phyloP scores from a whole-genome alignment of 139 green algal genomes.

The Chlorella vulgaris region DNA sequence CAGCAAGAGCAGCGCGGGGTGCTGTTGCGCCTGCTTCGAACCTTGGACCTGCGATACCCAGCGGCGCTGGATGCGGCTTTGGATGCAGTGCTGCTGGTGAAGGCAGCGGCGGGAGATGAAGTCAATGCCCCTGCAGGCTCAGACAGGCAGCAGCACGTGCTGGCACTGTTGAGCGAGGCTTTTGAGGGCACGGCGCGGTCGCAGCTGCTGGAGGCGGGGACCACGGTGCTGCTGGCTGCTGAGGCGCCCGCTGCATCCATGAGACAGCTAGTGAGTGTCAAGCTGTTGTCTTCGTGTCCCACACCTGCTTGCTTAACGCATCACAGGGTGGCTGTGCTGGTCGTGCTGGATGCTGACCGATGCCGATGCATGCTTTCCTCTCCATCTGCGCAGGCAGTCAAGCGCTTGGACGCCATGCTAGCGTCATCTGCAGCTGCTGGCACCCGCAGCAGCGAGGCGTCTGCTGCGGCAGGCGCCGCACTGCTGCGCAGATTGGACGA shows the following conservation, averaged over 20 bases:
- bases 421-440: not conserved
- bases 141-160: constrained; percentile 7
- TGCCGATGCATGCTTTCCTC: not conserved
- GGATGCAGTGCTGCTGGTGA: constrained; percentile 24
- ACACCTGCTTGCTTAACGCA: not conserved
- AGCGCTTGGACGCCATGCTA: constrained; percentile 31
- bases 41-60: constrained; percentile 60
- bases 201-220: constrained; percentile 35
- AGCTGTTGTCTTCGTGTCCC: not conserved
- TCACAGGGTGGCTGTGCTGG: not conserved
- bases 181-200: constrained; percentile 38
- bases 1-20: not conserved
- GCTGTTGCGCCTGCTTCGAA: constrained; percentile 32
- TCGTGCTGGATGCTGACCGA: not conserved
- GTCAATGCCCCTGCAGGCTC: not conserved
- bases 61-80: constrained; percentile 46
- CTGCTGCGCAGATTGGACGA: constrained; percentile 48
- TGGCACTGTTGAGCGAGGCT: not conserved
- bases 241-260: constrained; percentile 35
- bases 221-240: constrained; percentile 38
- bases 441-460: not conserved
- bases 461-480: not conserved
- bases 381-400: constrained; percentile 12
- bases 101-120: not conserved
- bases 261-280: constrained; percentile 22